Conservation (phyloP, 1,284 basidiomycete genomes). For the Heliocybe sulcata region DNA sequence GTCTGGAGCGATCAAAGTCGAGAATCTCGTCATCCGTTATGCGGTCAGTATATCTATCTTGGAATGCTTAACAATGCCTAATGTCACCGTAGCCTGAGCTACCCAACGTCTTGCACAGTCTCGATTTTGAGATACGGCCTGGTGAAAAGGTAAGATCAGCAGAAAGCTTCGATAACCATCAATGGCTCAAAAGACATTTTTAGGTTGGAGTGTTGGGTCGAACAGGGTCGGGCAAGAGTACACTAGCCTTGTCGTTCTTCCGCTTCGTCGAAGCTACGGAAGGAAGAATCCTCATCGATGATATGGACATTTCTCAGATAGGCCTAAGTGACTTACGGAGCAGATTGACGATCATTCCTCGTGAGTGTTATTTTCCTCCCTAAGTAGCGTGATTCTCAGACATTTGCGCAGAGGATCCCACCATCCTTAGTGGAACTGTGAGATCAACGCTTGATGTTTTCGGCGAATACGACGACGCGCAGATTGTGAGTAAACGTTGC, state of each 20-base stretch:
- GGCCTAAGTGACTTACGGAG: constrained; percentile 86
- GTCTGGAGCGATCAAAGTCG: constrained; percentile 68
- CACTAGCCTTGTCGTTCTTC: constrained; percentile 91
- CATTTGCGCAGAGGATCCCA: constrained; percentile 69
- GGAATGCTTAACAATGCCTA: background rate
- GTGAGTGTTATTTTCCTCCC: constrained; percentile 30
- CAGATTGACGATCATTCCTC: constrained; percentile 89
- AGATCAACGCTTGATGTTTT: constrained; percentile 89
- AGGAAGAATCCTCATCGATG: constrained; percentile 83
- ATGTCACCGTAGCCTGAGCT: constrained; percentile 54
- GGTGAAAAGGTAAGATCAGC: constrained; percentile 54
- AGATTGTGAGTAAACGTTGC: constrained; percentile 54
- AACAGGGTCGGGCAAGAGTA: constrained; percentile 88
- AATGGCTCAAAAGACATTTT: background rate
- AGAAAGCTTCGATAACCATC: background rate
- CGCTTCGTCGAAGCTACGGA: constrained; percentile 87
- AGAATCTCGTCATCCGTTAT: constrained; percentile 82
- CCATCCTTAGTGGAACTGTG: constrained; percentile 83
- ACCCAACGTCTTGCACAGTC: constrained; percentile 78
- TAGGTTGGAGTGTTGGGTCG: constrained; percentile 83
- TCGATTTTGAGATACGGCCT: constrained; percentile 73
- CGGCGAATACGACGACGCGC: constrained; percentile 79
- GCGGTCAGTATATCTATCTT: constrained; percentile 47
- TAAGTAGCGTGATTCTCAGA: background rate
- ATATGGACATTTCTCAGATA: constrained; percentile 78